Evolutionary conservation across 73 alveolate species (phyloP), one percentile per base, ranked within the genome.

Genomic region (Durusdinium trenchii): DNA sequence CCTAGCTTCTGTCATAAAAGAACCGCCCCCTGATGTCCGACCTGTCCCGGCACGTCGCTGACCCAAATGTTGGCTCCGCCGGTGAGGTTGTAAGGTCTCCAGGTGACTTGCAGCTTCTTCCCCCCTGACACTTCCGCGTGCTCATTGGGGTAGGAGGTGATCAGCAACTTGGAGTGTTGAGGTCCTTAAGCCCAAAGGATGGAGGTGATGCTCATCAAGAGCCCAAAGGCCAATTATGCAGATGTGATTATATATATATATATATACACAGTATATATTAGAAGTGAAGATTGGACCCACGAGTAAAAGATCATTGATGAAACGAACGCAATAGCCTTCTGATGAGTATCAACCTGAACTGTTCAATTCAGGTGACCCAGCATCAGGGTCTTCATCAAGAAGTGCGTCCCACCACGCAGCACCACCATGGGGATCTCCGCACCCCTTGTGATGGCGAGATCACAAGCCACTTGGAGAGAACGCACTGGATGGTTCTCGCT

Each of bases 21-120:
- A 16, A 16, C 69, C 73, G 18, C 18, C 30, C 73, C 18, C 1
- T 32, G 69, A 23, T 16, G 30, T 60, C 73, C 73, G 30, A 60
- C 69, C 76, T 84, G 84, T 35, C 98, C 98, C 32, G 43, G 14
- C 75, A 71, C 86, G 14, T 71, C 89, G 36, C 76, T 50, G 9
- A 67, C 92, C 98, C 98, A 93, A 6, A 93, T 93, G 46, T 93
- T 93, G 50, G 67, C 81, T 28, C 98, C 98, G 45, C 61, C 50
- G 40, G 71, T 71, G 61, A 91, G 61, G 40, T 93, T 93, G 98
- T 73, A 93, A 38, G 98, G 92, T 50, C 73, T 71, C 98, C 98
- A 93, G 81, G 79, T 43, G 40, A 69, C 86, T 40, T 93, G 78
- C 46, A 93, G 62, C 61, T 73, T 71, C 82, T 73, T 48, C 28